Percentiles rank a stretch among this genome's conserved stretches.
phyloP scores from a whole-genome alignment of 176 grass and related monocot genomes.

The Luzula sylvatica region DNA sequence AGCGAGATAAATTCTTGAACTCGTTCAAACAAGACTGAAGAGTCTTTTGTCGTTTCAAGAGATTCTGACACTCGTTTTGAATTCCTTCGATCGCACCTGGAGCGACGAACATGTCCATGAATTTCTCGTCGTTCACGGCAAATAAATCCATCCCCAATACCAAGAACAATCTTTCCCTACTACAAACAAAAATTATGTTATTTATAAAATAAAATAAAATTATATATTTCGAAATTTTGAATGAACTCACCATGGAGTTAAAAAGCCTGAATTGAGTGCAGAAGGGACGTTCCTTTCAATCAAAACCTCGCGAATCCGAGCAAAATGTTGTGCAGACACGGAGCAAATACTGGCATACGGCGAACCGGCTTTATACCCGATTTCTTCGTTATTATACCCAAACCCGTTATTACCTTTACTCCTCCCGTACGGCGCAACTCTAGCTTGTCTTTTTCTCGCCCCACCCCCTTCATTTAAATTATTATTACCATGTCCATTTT shows the following conservation, averaged over 20 bases:
- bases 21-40: slow-evolving; percentile 71
- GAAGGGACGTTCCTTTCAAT: slow-evolving; percentile 86
- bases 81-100: slow-evolving; percentile 57
- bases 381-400: slow-evolving; percentile 44
- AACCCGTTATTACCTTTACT: slow-evolving; percentile 37
- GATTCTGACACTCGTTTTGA: slow-evolving; percentile 62
- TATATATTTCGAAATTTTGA: background rate
- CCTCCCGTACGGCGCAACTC: slow-evolving; percentile 40
- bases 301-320: slow-evolving; percentile 81
- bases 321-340: slow-evolving; percentile 78
- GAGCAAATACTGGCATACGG: slow-evolving; percentile 74
- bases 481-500: slow-evolving; percentile 48
- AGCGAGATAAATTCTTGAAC: slow-evolving; percentile 78
- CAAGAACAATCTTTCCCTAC: slow-evolving; percentile 75
- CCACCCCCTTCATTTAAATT: slow-evolving; percentile 31
- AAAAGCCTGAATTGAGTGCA: slow-evolving; percentile 83
- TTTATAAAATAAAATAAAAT: slow-evolving; percentile 3
- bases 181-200: slow-evolving; percentile 33
- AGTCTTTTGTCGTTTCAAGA: slow-evolving; percentile 87
- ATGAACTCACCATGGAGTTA: slow-evolving; percentile 76
- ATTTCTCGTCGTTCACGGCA: slow-evolving; percentile 77
- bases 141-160: slow-evolving; percentile 77
- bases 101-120: slow-evolving; percentile 96
- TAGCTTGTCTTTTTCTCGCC: slow-evolving; percentile 74
- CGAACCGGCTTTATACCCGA: slow-evolving; percentile 56